Evolutionary conservation across 2,329 filamentous ascomycete species (phyloP).

Genomic region (Aspergillus ustus): DNA sequence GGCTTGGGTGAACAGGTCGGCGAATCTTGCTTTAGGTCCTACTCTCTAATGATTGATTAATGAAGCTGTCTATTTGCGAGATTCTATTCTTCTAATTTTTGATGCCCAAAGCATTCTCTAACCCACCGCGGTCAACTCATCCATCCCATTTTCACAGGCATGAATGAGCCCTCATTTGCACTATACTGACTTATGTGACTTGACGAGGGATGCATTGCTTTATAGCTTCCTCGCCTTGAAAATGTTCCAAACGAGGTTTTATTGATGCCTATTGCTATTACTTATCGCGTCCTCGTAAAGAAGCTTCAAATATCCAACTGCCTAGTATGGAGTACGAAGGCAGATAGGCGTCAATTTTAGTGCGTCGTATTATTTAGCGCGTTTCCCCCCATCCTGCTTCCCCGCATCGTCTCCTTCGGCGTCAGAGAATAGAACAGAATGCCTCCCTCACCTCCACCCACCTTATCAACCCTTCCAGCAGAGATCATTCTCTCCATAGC

Average conservation of each 20-base stretch:
- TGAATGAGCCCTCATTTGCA: no score
- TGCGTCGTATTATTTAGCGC: background rate
- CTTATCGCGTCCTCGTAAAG: background rate
- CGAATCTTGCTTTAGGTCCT: background rate
- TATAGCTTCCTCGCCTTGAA: background rate
- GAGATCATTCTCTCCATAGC: background rate
- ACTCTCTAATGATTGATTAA: background rate
- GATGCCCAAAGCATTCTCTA: background rate
- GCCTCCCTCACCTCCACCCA: background rate
- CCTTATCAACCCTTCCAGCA: background rate
- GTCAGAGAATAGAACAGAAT: background rate
- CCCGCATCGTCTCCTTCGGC: no score
- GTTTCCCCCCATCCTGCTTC: no score
- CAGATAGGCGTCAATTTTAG: background rate
- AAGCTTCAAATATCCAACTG: background rate
- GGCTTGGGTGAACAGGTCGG: background rate
- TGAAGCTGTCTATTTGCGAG: background rate
- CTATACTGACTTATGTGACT: background rate
- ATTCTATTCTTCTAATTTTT: background rate
- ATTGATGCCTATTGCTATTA: background rate
- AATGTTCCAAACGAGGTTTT: background rate
- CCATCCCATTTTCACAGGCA: no score
- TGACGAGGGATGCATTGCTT: no score
- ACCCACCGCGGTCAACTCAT: no score
- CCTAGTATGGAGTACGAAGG: background rate